phyloP scores from a whole-genome alignment of 1,139 yeast species.

The Nakaseomyces glabratus region DNA sequence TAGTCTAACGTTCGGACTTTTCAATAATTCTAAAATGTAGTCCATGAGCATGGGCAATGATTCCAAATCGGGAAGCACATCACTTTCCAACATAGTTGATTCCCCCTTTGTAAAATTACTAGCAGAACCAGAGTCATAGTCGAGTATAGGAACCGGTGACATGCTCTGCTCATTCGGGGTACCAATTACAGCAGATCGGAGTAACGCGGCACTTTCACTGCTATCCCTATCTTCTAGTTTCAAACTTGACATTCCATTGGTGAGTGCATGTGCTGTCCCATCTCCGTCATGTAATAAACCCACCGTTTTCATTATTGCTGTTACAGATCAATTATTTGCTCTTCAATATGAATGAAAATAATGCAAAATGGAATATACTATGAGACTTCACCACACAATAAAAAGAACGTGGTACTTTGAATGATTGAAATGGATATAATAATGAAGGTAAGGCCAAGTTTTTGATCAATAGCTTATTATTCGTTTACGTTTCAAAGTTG shows the following conservation, averaged over 20 bases:
- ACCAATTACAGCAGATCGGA: neutral
- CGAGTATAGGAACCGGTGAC: conserved; percentile 3
- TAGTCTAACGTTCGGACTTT: conserved; percentile 36
- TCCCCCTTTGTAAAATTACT: neutral
- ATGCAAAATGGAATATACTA: no score
- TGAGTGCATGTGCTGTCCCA: no score
- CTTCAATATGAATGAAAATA: no score
- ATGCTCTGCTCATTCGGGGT: conserved; percentile 4
- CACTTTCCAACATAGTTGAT: neutral
- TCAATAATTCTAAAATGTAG: conserved; percentile 25
- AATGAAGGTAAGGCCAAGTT: no score
- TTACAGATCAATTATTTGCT: no score
- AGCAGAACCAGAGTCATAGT: neutral
- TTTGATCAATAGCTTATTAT: no score
- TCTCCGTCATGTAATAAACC: conserved; percentile 1
- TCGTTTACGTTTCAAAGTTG: no score
- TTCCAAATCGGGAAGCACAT: conserved; percentile 1
- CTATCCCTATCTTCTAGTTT: conserved; percentile 1
- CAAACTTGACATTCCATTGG: neutral
- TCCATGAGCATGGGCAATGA: conserved; percentile 7
- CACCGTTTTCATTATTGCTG: conserved; percentile 1
- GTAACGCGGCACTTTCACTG: neutral
- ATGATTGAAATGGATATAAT: no score
- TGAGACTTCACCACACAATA: no score
- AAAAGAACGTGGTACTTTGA: no score